Evolutionary conservation across 2,329 filamentous ascomycete genomes (phyloP).

Genomic region (Helotiales sp.): DNA sequence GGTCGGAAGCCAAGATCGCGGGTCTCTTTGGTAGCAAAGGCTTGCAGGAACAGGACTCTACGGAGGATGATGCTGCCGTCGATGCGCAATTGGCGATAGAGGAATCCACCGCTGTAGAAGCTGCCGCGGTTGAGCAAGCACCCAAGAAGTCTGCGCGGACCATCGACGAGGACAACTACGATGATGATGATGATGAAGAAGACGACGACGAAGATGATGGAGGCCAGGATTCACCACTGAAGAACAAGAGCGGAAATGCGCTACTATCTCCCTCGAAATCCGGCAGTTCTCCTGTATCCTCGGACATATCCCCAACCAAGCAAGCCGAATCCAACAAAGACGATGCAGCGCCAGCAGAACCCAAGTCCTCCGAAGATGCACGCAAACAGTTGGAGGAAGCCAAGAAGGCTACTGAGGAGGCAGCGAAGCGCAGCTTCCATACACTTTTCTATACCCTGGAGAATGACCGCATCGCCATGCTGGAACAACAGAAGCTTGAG

Average conservation of each 20-base stretch:
- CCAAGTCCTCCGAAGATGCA: constrained; percentile 81
- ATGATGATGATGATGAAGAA: constrained; percentile 83
- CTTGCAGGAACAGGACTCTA: constrained; percentile 26
- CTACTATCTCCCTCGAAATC: constrained; percentile 73
- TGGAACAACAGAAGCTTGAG: constrained; percentile 95
- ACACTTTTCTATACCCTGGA: constrained; percentile 95
- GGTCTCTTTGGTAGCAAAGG: constrained; percentile 67
- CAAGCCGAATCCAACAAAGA: constrained; percentile 59
- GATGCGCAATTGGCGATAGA: constrained; percentile 51
- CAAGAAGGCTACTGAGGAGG: constrained; percentile 87
- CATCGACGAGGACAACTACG: constrained; percentile 86
- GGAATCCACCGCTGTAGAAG: constrained; percentile 57
- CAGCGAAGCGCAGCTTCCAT: constrained; percentile 87
- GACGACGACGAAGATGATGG: constrained; percentile 70
- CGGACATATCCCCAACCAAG: constrained; percentile 55
- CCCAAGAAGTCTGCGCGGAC: constrained; percentile 75
- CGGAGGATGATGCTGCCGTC: constrained; percentile 41
- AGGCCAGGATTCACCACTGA: constrained; percentile 56
- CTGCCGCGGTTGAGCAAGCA: constrained; percentile 50
- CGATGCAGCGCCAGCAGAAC: constrained; percentile 55
- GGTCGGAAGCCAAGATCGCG: constrained; percentile 77
- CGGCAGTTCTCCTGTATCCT: constrained; percentile 67
- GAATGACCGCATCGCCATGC: constrained; percentile 93
- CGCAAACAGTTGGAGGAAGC: constrained; percentile 92
- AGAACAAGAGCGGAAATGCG: constrained; percentile 54